Evolutionary conservation across 768 basidiomycete genomes (phyloP).

Genomic region (Dentipellis sp.): DNA sequence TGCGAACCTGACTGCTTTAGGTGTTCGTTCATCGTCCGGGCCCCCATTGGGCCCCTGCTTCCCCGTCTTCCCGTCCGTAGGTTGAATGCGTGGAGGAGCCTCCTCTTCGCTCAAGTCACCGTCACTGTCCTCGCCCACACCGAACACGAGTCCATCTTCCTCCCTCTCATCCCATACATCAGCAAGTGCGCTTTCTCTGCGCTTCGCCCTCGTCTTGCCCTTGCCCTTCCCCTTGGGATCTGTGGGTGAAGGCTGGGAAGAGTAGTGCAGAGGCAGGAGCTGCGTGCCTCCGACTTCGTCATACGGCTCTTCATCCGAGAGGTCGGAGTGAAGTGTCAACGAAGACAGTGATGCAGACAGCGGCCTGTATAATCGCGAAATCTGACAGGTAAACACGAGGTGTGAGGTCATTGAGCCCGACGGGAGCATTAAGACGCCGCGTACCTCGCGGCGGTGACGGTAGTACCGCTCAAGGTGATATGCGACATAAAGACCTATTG

Average conservation of each 20-base stretch:
- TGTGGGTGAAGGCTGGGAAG: constrained; percentile 37
- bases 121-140: constrained; percentile 55
- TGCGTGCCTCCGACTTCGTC: background rate
- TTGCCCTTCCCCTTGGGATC: background rate
- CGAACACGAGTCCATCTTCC: constrained; percentile 45
- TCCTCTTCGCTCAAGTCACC: constrained; percentile 26
- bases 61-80: background rate
- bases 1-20: background rate
- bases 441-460: constrained; percentile 69
- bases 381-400: background rate
- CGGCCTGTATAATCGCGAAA: background rate
- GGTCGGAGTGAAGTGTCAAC: background rate
- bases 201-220: constrained; percentile 7
- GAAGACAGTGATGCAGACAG: background rate
- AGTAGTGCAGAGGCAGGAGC: constrained; percentile 32
- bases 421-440: constrained; percentile 3
- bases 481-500: constrained; percentile 53
- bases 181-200: constrained; percentile 24
- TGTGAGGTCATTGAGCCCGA: background rate
- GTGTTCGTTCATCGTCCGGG: background rate
- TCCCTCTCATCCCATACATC: constrained; percentile 77
- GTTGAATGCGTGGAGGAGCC: background rate
- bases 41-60: background rate
- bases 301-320: background rate
- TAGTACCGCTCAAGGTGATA: constrained; percentile 70